These are phyloP conservation scores for Tilletiaria anomala DNA, from an alignment of 1,284 basidiomycete species.

Conservation along the genomic window DNA sequence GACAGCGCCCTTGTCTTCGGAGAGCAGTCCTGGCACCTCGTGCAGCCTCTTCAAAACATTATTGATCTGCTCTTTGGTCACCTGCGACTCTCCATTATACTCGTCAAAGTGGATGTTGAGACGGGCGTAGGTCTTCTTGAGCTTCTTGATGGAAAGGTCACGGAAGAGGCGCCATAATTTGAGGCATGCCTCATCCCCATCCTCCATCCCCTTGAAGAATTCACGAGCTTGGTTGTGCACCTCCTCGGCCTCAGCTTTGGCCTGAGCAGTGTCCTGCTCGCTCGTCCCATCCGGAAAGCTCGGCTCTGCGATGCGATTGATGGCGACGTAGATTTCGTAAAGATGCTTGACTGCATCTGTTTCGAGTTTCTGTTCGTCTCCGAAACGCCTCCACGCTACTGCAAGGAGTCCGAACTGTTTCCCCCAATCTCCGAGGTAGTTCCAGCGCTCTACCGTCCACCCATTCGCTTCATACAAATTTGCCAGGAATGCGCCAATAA, in stretches of 20 bases:
- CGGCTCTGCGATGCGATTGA: slow-evolving; percentile 61
- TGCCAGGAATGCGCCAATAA: slow-evolving; percentile 84
- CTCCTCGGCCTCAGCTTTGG: slow-evolving; percentile 44
- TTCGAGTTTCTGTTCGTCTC: slow-evolving; percentile 66
- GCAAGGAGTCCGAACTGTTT: slow-evolving; percentile 57
- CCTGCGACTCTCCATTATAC: slow-evolving; percentile 85
- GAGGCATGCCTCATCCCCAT: slow-evolving; percentile 62
- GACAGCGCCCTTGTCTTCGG: slow-evolving; percentile 33
- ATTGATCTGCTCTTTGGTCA: slow-evolving; percentile 63
- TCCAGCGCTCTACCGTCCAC: slow-evolving; percentile 79
- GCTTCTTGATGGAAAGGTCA: slow-evolving; percentile 77
- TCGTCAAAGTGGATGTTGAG: slow-evolving; percentile 86
- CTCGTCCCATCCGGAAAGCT: neutral
- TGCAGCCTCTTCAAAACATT: slow-evolving; percentile 35
- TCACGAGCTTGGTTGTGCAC: slow-evolving; percentile 71
- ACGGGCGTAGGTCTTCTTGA: slow-evolving; percentile 73
- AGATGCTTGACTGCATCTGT: slow-evolving; percentile 87
- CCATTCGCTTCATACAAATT: slow-evolving; percentile 87
- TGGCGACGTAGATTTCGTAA: slow-evolving; percentile 83
- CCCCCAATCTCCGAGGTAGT: slow-evolving; percentile 55
- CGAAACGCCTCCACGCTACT: slow-evolving; percentile 81
- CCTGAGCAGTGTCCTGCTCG: slow-evolving; percentile 2
- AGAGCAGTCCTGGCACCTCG: slow-evolving; percentile 11
- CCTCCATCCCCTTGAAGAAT: slow-evolving; percentile 95
- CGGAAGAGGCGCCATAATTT: slow-evolving; percentile 87